phyloP scores from a whole-genome alignment of 306 rosid species.

The Comarum palustre region DNA sequence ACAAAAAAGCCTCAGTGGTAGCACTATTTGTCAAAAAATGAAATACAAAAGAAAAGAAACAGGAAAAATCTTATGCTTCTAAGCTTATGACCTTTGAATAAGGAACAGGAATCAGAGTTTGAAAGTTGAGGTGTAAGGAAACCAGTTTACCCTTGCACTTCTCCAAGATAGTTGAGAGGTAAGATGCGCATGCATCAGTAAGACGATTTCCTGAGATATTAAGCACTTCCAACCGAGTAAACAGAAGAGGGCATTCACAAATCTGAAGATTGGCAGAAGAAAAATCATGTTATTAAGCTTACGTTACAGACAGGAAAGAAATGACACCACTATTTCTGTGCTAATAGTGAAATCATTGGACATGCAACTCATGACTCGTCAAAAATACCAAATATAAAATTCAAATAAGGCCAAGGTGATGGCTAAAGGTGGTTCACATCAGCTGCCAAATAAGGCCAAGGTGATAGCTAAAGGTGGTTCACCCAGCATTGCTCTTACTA shows the following conservation, averaged over 20 bases:
- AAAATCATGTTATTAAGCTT: constrained; percentile 11
- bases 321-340: not conserved
- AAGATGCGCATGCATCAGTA: constrained; percentile 85
- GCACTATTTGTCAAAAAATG: not conserved
- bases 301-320: constrained; percentile 7
- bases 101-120: constrained; percentile 18
- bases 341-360: not conserved
- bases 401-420: not conserved
- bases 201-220: constrained; percentile 90
- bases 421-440: not conserved
- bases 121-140: constrained; percentile 23
- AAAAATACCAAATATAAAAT: not conserved
- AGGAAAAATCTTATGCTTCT: not conserved
- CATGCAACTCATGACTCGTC: not conserved
- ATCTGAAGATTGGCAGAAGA: constrained; percentile 47
- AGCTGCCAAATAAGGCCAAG: not conserved
- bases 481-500: not conserved
- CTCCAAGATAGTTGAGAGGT: constrained; percentile 70
- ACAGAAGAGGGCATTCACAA: constrained; percentile 74
- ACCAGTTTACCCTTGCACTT: constrained; percentile 65
- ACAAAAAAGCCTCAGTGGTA: not conserved
- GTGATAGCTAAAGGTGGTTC: not conserved
- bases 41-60: not conserved
- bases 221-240: constrained; percentile 77
- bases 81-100: constrained; percentile 1